Evolutionary conservation across 768 basidiomycete species (phyloP), one percentile per base, ranked within the genome.

Genomic region (Peribolospora baueri): DNA sequence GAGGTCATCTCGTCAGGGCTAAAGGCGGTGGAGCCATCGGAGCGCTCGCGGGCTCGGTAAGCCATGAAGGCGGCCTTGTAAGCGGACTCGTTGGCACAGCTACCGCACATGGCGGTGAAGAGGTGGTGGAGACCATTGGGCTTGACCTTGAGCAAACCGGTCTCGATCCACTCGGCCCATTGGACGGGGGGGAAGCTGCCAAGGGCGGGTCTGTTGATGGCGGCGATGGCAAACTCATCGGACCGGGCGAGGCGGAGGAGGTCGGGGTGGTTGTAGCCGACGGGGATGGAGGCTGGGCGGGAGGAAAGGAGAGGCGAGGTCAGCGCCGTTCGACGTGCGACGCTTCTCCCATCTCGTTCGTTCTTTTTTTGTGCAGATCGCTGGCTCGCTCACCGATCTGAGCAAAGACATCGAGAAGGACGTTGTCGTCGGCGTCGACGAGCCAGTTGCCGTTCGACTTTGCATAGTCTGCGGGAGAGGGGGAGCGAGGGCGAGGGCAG

Each of bases 341-440:
- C 2, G 13, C 38, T 7, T 6, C n/a, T 52, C 36, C 13, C 37
- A 13, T 9, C 36, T 14, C 7, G 13, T 14, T 41, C 5, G 38
- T 11, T 38, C 2, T 38, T 13, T 25, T 8, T 14, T 2, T 2
- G 51, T 5, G 13, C 42, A 42, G 37, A n/a, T 25, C 11, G 49
- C 14, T 39, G 4, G 51, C 54, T 37, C 42, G 48, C 13, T 3
- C 48, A 4, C 48, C 58, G 47, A 69, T 69, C 57, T 70, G 69
- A 1, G 69, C 68, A 56, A 60, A 60, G 5, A 70, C 68, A 50
- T 72, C 71, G 38, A 72, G 65, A 8, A 68, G 53, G 45, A 58
- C 58, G 60, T 72, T 72, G 7, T 68, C 70, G 56, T 72, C 71
- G 3, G 64, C 71, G 54, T 72, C 71, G 14, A 65, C 64, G 4